Evolutionary conservation across 352 stramenopile genomes (phyloP), one percentile per base, ranked within the genome.

Genomic region (Globisporangium spiculum): DNA sequence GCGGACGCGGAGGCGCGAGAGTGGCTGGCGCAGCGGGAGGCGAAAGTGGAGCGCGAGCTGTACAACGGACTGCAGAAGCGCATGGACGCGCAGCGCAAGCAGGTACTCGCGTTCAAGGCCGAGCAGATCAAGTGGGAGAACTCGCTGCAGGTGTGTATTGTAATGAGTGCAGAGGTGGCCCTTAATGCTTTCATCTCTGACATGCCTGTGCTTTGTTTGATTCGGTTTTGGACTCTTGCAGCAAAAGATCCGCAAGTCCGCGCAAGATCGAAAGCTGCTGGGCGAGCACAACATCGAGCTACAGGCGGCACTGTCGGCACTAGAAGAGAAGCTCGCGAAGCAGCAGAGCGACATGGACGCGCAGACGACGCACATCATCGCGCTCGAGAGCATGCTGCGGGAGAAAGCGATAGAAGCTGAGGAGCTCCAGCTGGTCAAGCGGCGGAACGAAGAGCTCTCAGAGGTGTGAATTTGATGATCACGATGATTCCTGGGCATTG

Each of bases 111-210:
- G 63, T 92, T 93, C 73, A 92, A 93, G 73, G 80, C 78, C 57
- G 82, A 94, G 71, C 84, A 93, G 61, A 86, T 75, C 80, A 94
- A 94, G 61, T 93, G 82, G 84, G 83, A 94, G 64, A 84, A 91
- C 41, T 80, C 91, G 72, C 66, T 94, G 68, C 82, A 90, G 76
- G 78, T 86, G 26, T n/a, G 61, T 60, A 7, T 38, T 48, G n/a
- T 24, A n/a, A 10, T 6, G 46, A 14, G 9, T 27, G 30, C 16
- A 20, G 18, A 10, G 9, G 26, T 53, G 41, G 3, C 24, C n/a
- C 30, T 27, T 18, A 5, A 6, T 14, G 10, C 48, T 0, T 48
- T 30, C 3, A 36, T 20, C 30, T 20, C 30, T 61, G 20, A 48
- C 20, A 61, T 26, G 9, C 5, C 50, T 61, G 30, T 30, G 16